phyloP scores from a whole-genome alignment of 345 rosid genomes.

The Raphanus sativus region DNA sequence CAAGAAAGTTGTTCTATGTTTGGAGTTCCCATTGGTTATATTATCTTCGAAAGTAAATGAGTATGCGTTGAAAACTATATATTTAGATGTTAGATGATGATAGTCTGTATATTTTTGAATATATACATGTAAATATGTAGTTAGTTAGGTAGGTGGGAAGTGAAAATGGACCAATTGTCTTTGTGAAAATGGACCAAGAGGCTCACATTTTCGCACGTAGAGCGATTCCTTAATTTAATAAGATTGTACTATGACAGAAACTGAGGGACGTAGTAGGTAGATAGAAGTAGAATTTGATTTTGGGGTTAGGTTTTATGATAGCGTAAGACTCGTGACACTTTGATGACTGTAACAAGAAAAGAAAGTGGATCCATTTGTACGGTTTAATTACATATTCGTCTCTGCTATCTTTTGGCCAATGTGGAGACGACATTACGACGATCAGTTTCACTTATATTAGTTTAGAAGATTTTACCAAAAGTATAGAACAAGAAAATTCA shows the following conservation, averaged over 20 bases:
- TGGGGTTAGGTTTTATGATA: slow-evolving; percentile 16
- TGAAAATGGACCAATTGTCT: background rate
- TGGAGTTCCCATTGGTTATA: background rate
- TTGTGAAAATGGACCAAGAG: background rate
- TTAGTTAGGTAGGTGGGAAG: background rate
- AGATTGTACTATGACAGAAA: slow-evolving; percentile 3
- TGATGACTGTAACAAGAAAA: background rate
- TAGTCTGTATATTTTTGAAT: background rate
- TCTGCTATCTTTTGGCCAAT: background rate
- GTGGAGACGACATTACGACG: background rate
- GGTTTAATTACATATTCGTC: background rate
- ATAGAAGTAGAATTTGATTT: slow-evolving; percentile 13
- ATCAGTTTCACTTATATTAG: background rate
- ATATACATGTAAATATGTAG: background rate
- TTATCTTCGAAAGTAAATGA: background rate
- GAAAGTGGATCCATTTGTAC: background rate
- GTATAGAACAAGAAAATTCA: background rate
- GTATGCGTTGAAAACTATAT: background rate
- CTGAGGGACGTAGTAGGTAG: slow-evolving; percentile 13
- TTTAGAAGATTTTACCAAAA: background rate
- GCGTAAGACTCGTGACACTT: slow-evolving; percentile 26
- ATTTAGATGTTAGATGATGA: background rate
- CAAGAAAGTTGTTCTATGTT: background rate
- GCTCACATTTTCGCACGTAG: background rate
- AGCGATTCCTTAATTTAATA: background rate